Percentiles rank a stretch among this genome's conserved stretches.
Evolutionary conservation across 768 basidiomycete genomes (phyloP).

Genomic region (Candolleomyces eurysporus): DNA sequence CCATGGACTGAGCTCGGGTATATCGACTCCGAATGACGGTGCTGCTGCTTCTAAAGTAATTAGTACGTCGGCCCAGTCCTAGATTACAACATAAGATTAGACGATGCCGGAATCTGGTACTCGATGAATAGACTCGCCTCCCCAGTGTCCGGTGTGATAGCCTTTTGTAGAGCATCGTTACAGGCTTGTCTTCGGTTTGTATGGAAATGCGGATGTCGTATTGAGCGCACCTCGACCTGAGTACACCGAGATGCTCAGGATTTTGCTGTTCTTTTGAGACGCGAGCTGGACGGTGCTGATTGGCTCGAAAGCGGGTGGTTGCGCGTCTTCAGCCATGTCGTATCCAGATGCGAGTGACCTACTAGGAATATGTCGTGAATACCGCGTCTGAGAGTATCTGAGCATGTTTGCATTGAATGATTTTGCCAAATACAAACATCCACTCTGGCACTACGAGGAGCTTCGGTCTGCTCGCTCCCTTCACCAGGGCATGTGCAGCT

Average conservation of each 20-base stretch:
- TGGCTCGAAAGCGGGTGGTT: conserved; percentile 14
- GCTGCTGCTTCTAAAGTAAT: conserved; percentile 42
- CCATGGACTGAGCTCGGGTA: conserved; percentile 38
- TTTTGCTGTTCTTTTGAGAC: conserved; percentile 31
- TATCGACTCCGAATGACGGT: conserved; percentile 37
- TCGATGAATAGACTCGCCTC: conserved; percentile 26
- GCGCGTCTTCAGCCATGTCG: conserved; percentile 2
- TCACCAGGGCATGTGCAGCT: too few relatives aligned
- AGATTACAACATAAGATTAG: too few relatives aligned
- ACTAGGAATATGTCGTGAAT: too few relatives aligned
- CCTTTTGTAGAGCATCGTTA: conserved; percentile 41
- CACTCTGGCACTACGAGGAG: too few relatives aligned
- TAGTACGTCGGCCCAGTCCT: conserved; percentile 43
- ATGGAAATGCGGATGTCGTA: conserved; percentile 45
- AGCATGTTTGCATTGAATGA: too few relatives aligned
- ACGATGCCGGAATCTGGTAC: too few relatives aligned
- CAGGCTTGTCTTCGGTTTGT: conserved; percentile 35
- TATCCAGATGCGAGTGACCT: too few relatives aligned
- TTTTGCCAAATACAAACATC: too few relatives aligned
- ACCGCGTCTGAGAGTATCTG: too few relatives aligned
- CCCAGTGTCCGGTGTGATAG: conserved; percentile 40
- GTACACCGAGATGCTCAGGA: conserved; percentile 39
- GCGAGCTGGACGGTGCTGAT: conserved; percentile 28
- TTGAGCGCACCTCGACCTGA: conserved; percentile 34
- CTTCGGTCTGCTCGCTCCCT: too few relatives aligned